These are phyloP conservation scores for Nothomitra cinnamomea DNA, from an alignment of 2,329 filamentous ascomycete genomes.

Conservation along the genomic window DNA sequence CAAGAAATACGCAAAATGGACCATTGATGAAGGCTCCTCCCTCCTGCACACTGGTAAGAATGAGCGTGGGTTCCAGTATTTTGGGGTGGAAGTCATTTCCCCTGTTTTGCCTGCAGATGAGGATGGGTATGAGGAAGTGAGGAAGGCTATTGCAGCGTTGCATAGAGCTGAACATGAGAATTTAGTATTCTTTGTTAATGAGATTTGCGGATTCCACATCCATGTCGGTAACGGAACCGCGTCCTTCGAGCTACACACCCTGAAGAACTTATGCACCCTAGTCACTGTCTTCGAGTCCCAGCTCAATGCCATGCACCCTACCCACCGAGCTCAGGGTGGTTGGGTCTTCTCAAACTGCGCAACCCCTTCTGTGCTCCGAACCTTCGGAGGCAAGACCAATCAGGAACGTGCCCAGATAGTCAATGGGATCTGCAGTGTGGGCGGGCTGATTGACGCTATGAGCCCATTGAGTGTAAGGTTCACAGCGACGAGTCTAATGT, in stretches of 20 bases:
- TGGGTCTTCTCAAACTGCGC: not conserved
- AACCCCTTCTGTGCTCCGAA: not conserved
- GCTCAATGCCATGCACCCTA: constrained; percentile 15
- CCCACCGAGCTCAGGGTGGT: not conserved
- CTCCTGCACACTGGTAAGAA: too few species aligned
- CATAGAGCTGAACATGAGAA: not conserved
- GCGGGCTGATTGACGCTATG: not conserved
- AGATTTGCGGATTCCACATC: constrained; percentile 16
- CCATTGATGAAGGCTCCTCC: too few species aligned
- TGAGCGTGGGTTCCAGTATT: not conserved
- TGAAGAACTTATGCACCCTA: constrained; percentile 17
- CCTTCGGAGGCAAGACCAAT: not conserved
- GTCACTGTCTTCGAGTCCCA: constrained; percentile 16
- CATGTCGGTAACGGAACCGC: constrained; percentile 17
- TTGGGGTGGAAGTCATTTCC: constrained; percentile 6
- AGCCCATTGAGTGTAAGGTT: too few species aligned
- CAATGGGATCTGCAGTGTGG: not conserved
- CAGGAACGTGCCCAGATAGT: not conserved
- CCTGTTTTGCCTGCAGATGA: not conserved
- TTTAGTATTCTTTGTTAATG: constrained; percentile 14
- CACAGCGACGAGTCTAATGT: too few species aligned
- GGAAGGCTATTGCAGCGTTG: not conserved
- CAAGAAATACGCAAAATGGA: too few species aligned
- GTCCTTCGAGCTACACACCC: constrained; percentile 12
- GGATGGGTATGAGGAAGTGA: not conserved